Evolutionary conservation across 2,329 filamentous ascomycete genomes (phyloP).

Genomic region (Fusarium setosum): DNA sequence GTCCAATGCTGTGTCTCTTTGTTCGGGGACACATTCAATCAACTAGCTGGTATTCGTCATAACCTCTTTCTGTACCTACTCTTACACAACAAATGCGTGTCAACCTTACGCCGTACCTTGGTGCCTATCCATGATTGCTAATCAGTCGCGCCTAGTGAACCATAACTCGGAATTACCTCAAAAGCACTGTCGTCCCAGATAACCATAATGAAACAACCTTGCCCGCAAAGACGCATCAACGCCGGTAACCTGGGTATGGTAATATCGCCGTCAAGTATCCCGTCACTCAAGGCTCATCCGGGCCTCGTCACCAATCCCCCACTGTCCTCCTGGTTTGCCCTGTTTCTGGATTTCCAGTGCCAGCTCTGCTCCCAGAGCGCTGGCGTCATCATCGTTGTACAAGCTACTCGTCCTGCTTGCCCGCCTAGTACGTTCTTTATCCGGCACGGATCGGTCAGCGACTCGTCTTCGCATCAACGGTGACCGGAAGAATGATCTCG

Average conservation of each 20-base stretch:
- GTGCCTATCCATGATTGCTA: conserved; percentile 4
- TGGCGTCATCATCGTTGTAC: conserved; percentile 55
- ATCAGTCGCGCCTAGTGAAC: conserved; percentile 1
- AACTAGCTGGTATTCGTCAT: conserved; percentile 26
- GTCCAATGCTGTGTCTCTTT: conserved; percentile 14
- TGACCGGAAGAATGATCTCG: conserved; percentile 57
- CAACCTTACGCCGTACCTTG: conserved; percentile 20
- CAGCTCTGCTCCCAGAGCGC: conserved; percentile 55
- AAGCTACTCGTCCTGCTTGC: conserved; percentile 57
- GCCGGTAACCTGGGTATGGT: conserved; percentile 22
- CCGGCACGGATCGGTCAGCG: conserved; percentile 49
- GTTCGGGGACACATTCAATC: conserved; percentile 8
- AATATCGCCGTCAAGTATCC: conserved; percentile 12
- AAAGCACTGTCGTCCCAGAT: background rate
- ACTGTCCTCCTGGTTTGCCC: conserved; percentile 68
- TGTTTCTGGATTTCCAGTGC: conserved; percentile 65
- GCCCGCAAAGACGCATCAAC: conserved; percentile 50
- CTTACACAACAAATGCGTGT: conserved; percentile 17
- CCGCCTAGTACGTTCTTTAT: conserved; percentile 53
- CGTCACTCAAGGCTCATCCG: conserved; percentile 78
- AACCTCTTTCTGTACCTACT: conserved; percentile 5
- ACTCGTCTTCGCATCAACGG: conserved; percentile 54
- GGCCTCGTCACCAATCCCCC: conserved; percentile 87
- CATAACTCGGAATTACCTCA: background rate
- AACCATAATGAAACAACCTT: conserved; percentile 1